Evolutionary conservation across 1,284 basidiomycete species (phyloP).

Genomic region (Ganoderma lucidum): DNA sequence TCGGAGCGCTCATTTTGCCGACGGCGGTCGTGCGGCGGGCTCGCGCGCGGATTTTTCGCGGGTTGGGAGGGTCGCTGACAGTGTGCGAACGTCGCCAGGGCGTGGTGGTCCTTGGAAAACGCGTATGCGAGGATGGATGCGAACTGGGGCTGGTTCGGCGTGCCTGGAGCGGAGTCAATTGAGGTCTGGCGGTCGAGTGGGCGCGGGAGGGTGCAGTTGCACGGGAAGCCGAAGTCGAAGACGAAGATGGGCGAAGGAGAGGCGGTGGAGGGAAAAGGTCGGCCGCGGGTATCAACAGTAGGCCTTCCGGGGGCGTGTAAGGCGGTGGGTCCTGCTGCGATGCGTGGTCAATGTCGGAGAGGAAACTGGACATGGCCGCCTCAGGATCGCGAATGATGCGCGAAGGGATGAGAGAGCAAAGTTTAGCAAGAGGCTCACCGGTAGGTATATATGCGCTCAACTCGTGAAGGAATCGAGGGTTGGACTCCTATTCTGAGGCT

Average conservation of each 20-base stretch:
- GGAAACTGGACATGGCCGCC: background rate
- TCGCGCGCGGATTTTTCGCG: constrained; percentile 15
- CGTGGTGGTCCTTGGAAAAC: background rate
- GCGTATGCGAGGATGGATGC: background rate
- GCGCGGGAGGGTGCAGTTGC: constrained; percentile 5
- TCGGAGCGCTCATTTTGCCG: constrained; percentile 31
- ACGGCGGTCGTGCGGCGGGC: constrained; percentile 3
- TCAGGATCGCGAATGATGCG: background rate
- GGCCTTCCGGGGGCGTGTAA: constrained; percentile 21
- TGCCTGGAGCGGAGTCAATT: constrained; percentile 17
- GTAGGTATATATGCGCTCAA: constrained; percentile 13
- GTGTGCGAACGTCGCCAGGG: constrained; percentile 26
- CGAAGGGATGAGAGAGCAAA: background rate
- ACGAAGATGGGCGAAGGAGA: background rate
- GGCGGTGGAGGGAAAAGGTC: constrained; percentile 6
- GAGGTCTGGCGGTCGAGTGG: constrained; percentile 7
- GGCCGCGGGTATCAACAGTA: constrained; percentile 20
- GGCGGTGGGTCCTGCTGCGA: constrained; percentile 26
- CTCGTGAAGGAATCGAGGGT: constrained; percentile 3
- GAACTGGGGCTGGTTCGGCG: constrained; percentile 7
- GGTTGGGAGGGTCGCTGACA: constrained; percentile 12
- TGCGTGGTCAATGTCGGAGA: background rate
- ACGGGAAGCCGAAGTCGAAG: background rate
- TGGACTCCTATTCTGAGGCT: constrained; percentile 3
- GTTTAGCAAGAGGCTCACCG: constrained; percentile 13